These are phyloP conservation scores for Boletus subcaerulescens DNA, from an alignment of 768 basidiomycete species.

Conservation along the genomic window DNA sequence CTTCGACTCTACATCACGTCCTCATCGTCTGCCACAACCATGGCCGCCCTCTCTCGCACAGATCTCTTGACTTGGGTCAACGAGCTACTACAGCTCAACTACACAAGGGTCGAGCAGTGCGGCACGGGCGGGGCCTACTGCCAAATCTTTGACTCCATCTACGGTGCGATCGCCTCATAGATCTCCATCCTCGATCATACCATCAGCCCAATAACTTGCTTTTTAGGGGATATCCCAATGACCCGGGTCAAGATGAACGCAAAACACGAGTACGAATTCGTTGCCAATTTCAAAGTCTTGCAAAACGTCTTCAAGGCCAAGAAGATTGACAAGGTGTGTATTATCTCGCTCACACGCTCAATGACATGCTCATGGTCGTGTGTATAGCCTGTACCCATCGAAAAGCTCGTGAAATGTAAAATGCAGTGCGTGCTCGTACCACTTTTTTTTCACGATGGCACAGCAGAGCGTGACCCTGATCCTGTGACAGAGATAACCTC, in stretches of 20 bases:
- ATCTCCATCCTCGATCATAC: constrained; percentile 15
- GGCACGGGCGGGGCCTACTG: constrained; percentile 92
- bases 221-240: constrained; percentile 86
- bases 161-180: constrained; percentile 47
- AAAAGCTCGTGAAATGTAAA: constrained; percentile 93
- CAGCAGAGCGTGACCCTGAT: constrained; percentile 12
- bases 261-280: constrained; percentile 92
- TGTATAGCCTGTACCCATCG: constrained; percentile 87
- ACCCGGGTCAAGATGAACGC: constrained; percentile 92
- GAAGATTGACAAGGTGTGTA: constrained; percentile 85
- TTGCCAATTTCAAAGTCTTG: constrained; percentile 94
- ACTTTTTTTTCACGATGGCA: neutral
- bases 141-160: constrained; percentile 94
- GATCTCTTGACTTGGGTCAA: constrained; percentile 94
- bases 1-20: neutral
- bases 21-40: constrained; percentile 24
- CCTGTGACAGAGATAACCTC: constrained; percentile 79
- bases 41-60: constrained; percentile 70
- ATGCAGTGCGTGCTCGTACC: constrained; percentile 75
- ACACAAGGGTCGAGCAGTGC: constrained; percentile 91
- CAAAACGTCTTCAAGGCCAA: constrained; percentile 90
- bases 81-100: constrained; percentile 85
- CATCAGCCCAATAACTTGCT: constrained; percentile 10
- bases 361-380: neutral
- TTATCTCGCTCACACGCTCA: too few species aligned